Conservation (phyloP, 2,329 filamentous ascomycete species). For the Pseudogymnoascus sp. region DNA sequence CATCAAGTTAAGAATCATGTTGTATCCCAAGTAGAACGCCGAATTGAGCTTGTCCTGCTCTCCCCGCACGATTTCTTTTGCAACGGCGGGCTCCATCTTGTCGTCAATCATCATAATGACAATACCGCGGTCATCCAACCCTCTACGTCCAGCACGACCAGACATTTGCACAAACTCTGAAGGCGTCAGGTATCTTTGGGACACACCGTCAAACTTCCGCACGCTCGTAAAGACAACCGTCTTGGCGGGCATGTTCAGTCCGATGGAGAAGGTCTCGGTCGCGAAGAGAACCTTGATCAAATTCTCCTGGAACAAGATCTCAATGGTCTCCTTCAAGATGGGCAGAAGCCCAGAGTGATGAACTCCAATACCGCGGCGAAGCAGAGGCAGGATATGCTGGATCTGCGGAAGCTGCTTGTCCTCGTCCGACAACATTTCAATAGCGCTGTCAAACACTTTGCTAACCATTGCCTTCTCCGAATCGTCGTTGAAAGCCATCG, state of each 20-base stretch:
- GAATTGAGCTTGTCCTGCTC: conserved; percentile 97
- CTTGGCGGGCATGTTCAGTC: conserved; percentile 97
- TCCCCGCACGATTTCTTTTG: conserved; percentile 90
- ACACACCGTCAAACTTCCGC: conserved; percentile 83
- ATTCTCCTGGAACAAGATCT: conserved; percentile 97
- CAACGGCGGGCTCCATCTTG: conserved; percentile 89
- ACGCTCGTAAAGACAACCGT: conserved; percentile 98
- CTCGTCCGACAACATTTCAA: conserved; percentile 85
- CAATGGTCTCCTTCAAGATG: conserved; percentile 96
- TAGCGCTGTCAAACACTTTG: conserved; percentile 88
- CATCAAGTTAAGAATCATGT: conserved; percentile 96
- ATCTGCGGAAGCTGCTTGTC: conserved; percentile 88
- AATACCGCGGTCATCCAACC: conserved; percentile 93
- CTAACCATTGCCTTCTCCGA: conserved; percentile 90
- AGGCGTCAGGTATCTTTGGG: conserved; percentile 75
- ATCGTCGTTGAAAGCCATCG: conserved; percentile 89
- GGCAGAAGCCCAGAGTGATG: conserved; percentile 94
- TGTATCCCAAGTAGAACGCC: conserved; percentile 95
- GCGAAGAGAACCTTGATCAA: conserved; percentile 97
- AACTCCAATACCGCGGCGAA: conserved; percentile 89
- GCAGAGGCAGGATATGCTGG: conserved; percentile 75
- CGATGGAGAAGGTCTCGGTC: conserved; percentile 97
- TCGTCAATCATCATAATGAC: conserved; percentile 99
- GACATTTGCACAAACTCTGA: conserved; percentile 99
- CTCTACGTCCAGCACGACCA: conserved; percentile 89